phyloP scores from a whole-genome alignment of 495 filamentous ascomycete species.

The Evernia prunastri region DNA sequence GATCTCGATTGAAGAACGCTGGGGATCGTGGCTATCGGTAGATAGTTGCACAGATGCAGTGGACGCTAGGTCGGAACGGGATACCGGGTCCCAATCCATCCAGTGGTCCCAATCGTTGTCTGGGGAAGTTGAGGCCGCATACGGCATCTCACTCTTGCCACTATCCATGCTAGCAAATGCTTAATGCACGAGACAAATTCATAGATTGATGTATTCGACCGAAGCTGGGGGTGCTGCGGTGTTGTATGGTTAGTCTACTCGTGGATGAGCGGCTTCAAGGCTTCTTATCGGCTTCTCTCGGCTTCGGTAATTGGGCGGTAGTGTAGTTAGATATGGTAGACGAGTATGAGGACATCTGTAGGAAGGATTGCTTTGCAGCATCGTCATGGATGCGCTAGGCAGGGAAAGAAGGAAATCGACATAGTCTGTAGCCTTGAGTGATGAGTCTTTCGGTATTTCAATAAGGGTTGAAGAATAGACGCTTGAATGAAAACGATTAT shows the following conservation, averaged over 20 bases:
- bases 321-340: no score
- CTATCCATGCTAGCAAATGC: neutral
- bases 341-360: no score
- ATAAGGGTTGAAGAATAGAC: no score
- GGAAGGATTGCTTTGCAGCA: no score
- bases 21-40: neutral
- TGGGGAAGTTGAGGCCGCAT: neutral
- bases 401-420: no score
- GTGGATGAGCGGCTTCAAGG: no score
- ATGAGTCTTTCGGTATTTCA: no score
- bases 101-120: constrained; percentile 17
- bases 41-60: neutral
- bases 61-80: neutral
- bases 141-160: neutral
- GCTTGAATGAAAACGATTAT: no score
- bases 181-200: neutral
- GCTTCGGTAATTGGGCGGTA: no score
- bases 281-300: no score
- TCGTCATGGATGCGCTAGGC: no score
- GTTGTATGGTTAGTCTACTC: neutral
- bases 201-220: neutral
- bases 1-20: neutral
- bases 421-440: no score
- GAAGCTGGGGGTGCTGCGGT: neutral
- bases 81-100: constrained; percentile 13